These are phyloP conservation scores for Raphanus hybrid DNA, from an alignment of 441 rosid genomes.

Conservation along the genomic window DNA sequence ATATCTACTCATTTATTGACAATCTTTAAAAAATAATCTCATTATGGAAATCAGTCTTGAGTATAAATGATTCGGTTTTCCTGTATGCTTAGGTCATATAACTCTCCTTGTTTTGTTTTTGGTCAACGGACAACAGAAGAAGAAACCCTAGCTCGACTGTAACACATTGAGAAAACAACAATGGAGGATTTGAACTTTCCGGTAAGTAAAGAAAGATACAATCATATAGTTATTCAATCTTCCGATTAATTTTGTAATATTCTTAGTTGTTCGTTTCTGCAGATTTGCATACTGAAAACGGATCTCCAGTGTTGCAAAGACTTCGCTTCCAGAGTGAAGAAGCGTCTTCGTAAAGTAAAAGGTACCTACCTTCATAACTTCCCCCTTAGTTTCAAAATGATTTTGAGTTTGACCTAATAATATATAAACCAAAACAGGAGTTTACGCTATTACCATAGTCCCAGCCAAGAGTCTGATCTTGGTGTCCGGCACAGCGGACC, in stretches of 20 bases:
- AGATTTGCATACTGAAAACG: conserved; percentile 31
- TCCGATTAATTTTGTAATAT: neutral
- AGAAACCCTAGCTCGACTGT: neutral
- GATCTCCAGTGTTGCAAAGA: conserved; percentile 21
- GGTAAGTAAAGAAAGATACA: neutral
- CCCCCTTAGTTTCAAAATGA: too few relatives aligned
- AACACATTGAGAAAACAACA: neutral
- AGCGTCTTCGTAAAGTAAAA: conserved; percentile 19
- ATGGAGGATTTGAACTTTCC: conserved; percentile 29
- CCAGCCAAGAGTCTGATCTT: conserved; percentile 25
- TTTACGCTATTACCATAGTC: conserved; percentile 32
- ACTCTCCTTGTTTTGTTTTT: too few relatives aligned
- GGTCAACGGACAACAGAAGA: too few relatives aligned
- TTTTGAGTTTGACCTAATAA: too few relatives aligned
- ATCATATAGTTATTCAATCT: neutral
- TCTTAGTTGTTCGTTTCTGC: neutral
- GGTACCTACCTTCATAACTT: neutral
- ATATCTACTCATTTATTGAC: too few relatives aligned
- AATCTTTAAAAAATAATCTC: too few relatives aligned
- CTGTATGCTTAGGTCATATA: too few relatives aligned
- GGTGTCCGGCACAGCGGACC: conserved; percentile 24
- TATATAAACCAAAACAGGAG: conserved; percentile 12
- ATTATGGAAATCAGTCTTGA: too few relatives aligned
- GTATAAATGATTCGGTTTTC: too few relatives aligned
- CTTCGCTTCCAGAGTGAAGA: conserved; percentile 17